Evolutionary conservation across 1,139 yeast species (phyloP).

Genomic region (Blastobotrys aristatus): DNA sequence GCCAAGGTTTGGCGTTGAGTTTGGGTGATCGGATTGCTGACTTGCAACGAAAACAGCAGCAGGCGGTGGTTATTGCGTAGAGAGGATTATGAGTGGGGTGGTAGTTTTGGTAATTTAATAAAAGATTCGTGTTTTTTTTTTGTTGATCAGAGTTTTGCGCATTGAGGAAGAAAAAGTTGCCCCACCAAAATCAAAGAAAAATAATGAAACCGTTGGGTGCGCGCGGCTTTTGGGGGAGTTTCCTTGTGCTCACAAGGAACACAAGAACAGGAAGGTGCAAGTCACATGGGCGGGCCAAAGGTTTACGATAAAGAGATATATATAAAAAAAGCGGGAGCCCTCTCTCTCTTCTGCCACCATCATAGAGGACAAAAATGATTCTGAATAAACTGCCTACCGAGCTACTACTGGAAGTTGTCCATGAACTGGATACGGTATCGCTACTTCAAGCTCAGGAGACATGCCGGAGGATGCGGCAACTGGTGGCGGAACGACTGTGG

Average conservation of each 20-base stretch:
- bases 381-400: constrained; percentile 11
- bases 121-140: background rate
- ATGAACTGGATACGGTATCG: constrained; percentile 3
- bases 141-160: background rate
- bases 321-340: no score
- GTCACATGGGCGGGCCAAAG: background rate
- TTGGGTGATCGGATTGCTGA: constrained; percentile 89
- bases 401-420: constrained; percentile 5
- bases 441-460: constrained; percentile 7
- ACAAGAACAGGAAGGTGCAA: background rate
- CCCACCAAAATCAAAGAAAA: no score
- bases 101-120: no score
- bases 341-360: no score
- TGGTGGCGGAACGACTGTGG: constrained; percentile 15
- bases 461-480: constrained; percentile 6
- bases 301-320: background rate
- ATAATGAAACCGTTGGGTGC: no score
- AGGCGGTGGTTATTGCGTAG: constrained; percentile 4
- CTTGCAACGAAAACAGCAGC: constrained; percentile 26
- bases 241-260: no score
- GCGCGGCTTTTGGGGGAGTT: no score
- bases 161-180: no score
- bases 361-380: no score
- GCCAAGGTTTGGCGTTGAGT: constrained; percentile 93
- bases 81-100: no score